Percentiles rank a stretch among this genome's conserved stretches.
Evolutionary conservation across 495 filamentous ascomycete genomes (phyloP).

Genomic region (Penicillium antarcticum): DNA sequence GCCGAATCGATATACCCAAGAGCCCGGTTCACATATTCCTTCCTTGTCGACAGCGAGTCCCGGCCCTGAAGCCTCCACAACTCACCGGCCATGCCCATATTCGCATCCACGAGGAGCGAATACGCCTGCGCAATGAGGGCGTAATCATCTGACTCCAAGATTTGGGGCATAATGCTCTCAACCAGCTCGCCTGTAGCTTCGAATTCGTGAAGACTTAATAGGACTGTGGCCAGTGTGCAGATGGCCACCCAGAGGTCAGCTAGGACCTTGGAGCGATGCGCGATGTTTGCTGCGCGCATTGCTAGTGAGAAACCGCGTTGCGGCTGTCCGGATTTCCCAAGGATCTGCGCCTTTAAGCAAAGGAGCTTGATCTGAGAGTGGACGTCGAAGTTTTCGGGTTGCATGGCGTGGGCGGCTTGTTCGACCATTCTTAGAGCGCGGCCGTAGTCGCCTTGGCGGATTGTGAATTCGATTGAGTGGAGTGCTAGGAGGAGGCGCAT

Average conservation of each 20-base stretch:
- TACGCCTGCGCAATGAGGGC: constrained; percentile 65
- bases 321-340: constrained; percentile 65
- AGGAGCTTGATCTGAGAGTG: constrained; percentile 72
- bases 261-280: constrained; percentile 68
- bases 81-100: constrained; percentile 75
- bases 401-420: constrained; percentile 57
- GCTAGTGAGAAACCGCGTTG: constrained; percentile 81
- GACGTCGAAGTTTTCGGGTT: constrained; percentile 71
- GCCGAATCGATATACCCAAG: constrained; percentile 66
- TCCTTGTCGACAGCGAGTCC: constrained; percentile 30
- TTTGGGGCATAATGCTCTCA: constrained; percentile 74
- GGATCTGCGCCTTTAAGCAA: constrained; percentile 70
- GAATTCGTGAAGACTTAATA: constrained; percentile 74
- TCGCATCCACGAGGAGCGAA: constrained; percentile 73
- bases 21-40: constrained; percentile 61
- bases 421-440: constrained; percentile 68
- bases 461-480: constrained; percentile 67
- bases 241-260: constrained; percentile 76
- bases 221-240: constrained; percentile 61
- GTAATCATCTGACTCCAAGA: constrained; percentile 70
- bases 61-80: constrained; percentile 20
- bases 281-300: constrained; percentile 73
- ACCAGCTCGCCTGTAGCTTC: constrained; percentile 64
- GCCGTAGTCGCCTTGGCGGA: constrained; percentile 59
- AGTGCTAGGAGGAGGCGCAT: constrained; percentile 65